Evolutionary conservation across 2,329 filamentous ascomycete genomes (phyloP).

Genomic region (Penicillium sp.): DNA sequence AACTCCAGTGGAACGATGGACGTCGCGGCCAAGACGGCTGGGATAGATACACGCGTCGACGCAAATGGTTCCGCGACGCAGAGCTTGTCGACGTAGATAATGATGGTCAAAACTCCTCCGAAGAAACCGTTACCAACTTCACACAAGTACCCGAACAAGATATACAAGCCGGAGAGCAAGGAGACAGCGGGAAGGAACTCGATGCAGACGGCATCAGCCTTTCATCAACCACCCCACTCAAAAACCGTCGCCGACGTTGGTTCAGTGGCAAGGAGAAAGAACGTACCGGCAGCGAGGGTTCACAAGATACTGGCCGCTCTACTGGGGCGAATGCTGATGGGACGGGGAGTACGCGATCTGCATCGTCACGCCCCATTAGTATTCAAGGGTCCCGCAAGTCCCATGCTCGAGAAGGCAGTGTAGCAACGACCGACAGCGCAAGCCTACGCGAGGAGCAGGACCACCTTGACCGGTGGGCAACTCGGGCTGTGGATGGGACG

Average conservation of each 20-base stretch:
- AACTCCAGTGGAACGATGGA: conserved; percentile 77
- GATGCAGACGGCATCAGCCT: conserved; percentile 27
- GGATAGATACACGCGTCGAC: conserved; percentile 86
- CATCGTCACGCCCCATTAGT: conserved; percentile 33
- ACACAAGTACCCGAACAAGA: conserved; percentile 25
- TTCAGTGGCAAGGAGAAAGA: conserved; percentile 38
- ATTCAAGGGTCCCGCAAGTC: conserved; percentile 29
- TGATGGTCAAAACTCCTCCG: conserved; percentile 45
- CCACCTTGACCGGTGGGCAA: conserved; percentile 54
- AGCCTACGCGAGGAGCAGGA: conserved; percentile 45
- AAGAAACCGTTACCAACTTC: conserved; percentile 40
- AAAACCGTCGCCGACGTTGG: conserved; percentile 39
- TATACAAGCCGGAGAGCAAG: background rate
- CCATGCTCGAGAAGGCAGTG: conserved; percentile 27
- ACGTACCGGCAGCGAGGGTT: conserved; percentile 23
- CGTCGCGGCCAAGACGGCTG: conserved; percentile 84
- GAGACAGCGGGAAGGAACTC: conserved; percentile 20
- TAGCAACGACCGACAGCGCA: conserved; percentile 29
- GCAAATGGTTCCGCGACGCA: conserved; percentile 96
- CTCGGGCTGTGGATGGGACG: conserved; percentile 56
- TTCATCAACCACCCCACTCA: conserved; percentile 29
- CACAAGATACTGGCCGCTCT: conserved; percentile 17
- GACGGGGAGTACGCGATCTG: conserved; percentile 3
- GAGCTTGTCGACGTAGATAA: conserved; percentile 77
- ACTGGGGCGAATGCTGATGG: conserved; percentile 18